Evolutionary conservation across 495 filamentous ascomycete species (phyloP).

Genomic region (Jackrogersella minutella): DNA sequence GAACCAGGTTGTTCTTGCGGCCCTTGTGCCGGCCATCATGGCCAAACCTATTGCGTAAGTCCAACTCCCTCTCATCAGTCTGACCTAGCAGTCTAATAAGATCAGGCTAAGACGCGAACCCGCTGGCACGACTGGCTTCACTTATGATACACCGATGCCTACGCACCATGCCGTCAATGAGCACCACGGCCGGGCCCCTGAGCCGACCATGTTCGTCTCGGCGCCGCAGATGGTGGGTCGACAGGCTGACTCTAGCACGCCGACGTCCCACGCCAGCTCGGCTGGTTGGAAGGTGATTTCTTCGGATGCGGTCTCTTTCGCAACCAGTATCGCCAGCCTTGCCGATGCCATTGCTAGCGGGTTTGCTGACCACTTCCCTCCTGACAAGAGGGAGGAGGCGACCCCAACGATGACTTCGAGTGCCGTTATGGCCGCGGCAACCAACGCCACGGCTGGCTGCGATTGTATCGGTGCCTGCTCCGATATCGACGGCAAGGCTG

Average conservation of each 20-base stretch:
- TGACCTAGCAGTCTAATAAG: conserved; percentile 2
- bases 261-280: too few relatives aligned
- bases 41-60: conserved; percentile 35
- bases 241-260: neutral
- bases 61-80: neutral
- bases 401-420: neutral
- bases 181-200: neutral
- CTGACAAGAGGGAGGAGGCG: neutral
- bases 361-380: neutral
- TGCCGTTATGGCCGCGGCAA: neutral
- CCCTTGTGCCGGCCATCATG: conserved; percentile 33
- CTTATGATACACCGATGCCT: neutral
- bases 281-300: too few relatives aligned
- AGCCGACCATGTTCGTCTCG: neutral
- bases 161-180: neutral
- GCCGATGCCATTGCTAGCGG: neutral
- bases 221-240: neutral
- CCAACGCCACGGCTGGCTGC: too few relatives aligned
- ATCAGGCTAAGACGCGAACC: neutral
- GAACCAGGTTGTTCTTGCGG: conserved; percentile 29
- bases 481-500: conserved; percentile 8
- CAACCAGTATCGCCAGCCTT: neutral
- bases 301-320: neutral
- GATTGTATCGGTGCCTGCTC: conserved; percentile 22
- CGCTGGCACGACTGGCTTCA: neutral